Base-by-base conservation (phyloP, 179 eudicot species). In the Beta corolliflora region DNA sequence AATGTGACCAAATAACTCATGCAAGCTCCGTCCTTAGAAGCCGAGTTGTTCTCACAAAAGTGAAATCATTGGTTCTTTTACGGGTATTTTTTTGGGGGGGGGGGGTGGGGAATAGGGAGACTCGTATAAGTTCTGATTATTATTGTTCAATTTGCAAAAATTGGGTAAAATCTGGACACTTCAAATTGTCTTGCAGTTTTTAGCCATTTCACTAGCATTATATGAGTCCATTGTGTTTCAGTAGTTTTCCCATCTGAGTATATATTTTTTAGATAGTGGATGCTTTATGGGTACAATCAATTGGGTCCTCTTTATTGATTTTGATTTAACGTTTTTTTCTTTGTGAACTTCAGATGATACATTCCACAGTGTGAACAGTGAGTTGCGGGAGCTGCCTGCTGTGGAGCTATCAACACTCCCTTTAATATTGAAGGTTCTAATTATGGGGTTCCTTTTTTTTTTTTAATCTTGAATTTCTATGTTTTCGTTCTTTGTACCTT, bases 401-500 rank as follows among this genome's bases (percentile, higher is more conserved):
- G 94, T 97, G 84, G 97, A 97, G 88, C 87, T 97, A 8, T 92
- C 98, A 56, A 89, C 97, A 41, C 92, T 96, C 25, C 97, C 97
- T 58, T 84, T 92, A 80, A 88, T 96, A 83, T 88, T 92, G 78
- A 96, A 96, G 99, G 99, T 96, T 73, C 8, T 9, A 8, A 55
- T 41, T 73, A 8, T 79, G 44, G 66, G 60, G 79, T 79, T 68
- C 65, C 21, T 5, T 64, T 7, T 31, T 71, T 52, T 76, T 64
- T 69, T 46, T 8, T 3, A 48, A 48, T 5, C 52, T 48, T 48
- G 52, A 48, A 48, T 48, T 1, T 48, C 52, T 8, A 48, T 48
- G 52, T 48, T 8, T 48, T 5, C 0, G 52, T 48, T 5, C 36
- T 31, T 5, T 3, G 9, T 48, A 48, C 9, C 52, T n/a, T 31